Evolutionary conservation across 1,284 basidiomycete genomes (phyloP), one percentile per base, ranked within the genome.

Genomic region (Chondrostereum purpureum): DNA sequence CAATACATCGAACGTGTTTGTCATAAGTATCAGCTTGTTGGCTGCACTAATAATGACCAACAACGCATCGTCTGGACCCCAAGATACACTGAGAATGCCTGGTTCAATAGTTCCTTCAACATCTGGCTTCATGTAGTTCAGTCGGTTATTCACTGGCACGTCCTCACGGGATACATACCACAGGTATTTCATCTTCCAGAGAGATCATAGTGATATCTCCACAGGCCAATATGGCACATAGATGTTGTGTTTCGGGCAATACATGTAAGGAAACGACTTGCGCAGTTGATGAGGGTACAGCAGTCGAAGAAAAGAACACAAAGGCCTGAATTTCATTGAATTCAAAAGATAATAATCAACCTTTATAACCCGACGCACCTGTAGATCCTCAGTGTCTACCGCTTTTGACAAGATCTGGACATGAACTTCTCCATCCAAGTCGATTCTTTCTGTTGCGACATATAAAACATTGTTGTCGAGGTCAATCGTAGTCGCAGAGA

Each of bases 11-110:
- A 96, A 95, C 5, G 83, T 80, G 6, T 83, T 78, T 1, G 90
- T 92, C 88, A 98, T 93, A 42, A 94, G 69, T 33, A 97, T 77
- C 5, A 98, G 69, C 55, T 90, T 90, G n/a, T 31, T 31, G 8
- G 27, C 8, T 8, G 27, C 8, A n/a, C 27, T 92, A 6, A 88
- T 71, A 14, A 97, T 69, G 1, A 81, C 80, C 2, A 98, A 69
- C 16, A 92, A 67, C 27, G 92, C 83, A 45, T 94, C 89, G 60
- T 98, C 94, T 2, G 94, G 92, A 48, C 86, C 86, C 92, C 93
- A 98, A 4, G 77, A 71, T 2, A 90, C 92, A 2, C 86, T 83
- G 36, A 80, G 67, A 43, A 99, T 84, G 0, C 91, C 92, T 19
- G 80, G 74, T 48, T 96, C 92, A 12, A 98, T 79, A 0, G 84